A percentile compares a stretch with the other conserved stretches of the same genome.
Conservation (phyloP, 2,329 filamentous ascomycete species). For the Ceratocystis alfenasii region DNA sequence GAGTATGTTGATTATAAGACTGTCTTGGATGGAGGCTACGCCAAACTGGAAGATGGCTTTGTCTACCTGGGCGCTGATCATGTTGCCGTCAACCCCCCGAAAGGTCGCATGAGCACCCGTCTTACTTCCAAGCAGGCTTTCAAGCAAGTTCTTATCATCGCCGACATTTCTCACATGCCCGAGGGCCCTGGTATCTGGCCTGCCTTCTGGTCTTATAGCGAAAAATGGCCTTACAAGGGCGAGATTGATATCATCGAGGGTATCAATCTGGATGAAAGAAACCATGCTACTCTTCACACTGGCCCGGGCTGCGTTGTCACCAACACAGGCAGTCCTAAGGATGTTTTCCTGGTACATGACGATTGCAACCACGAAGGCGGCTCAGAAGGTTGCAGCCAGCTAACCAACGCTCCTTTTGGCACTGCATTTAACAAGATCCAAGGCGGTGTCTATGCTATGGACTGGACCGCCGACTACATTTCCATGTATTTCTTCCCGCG, state of each 20-base stretch:
- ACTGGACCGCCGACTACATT: conserved; percentile 65
- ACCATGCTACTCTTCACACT: conserved; percentile 61
- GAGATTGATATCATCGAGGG: conserved; percentile 77
- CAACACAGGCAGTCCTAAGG: conserved; percentile 37
- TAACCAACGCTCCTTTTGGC: conserved; percentile 46
- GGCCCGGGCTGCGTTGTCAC: conserved; percentile 46
- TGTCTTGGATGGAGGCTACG: conserved; percentile 46
- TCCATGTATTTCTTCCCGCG: conserved; percentile 74
- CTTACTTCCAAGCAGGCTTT: too few species aligned
- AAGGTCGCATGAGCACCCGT: conserved; percentile 39
- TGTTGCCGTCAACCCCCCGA: conserved; percentile 40
- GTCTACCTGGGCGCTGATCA: conserved; percentile 61
- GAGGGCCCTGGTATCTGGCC: conserved; percentile 52
- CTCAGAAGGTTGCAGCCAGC: conserved; percentile 48
- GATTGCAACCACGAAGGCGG: conserved; percentile 47
- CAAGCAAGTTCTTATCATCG: too few species aligned
- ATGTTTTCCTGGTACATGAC: conserved; percentile 35
- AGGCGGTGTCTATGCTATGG: conserved; percentile 61
- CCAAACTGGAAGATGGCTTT: conserved; percentile 41
- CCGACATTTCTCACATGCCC: too few species aligned
- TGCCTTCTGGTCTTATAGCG: conserved; percentile 57
- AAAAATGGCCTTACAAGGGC: conserved; percentile 56
- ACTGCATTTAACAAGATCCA: conserved; percentile 56
- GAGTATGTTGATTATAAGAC: conserved; percentile 48
- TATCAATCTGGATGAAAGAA: conserved; percentile 49